These are phyloP conservation scores for Hypoxylon sp. DNA, from an alignment of 2,329 filamentous ascomycete genomes.

Conservation along the genomic window DNA sequence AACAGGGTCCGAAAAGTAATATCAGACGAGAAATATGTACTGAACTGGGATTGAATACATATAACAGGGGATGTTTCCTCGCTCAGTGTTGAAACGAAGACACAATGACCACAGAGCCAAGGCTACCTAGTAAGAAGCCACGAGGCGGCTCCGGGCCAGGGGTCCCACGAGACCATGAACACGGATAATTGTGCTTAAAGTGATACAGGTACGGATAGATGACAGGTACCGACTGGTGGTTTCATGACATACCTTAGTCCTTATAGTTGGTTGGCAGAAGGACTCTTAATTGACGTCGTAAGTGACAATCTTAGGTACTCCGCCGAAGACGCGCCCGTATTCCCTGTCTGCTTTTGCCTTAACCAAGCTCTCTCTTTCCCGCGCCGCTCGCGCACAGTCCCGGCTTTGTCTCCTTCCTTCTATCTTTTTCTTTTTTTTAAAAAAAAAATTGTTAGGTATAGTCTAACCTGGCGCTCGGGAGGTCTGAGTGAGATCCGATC, in stretches of 20 bases:
- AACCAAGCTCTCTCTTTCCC: slow-evolving; percentile 10
- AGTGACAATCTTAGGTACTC: slow-evolving; percentile 50
- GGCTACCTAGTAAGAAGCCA: slow-evolving; percentile 21
- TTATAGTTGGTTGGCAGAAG: slow-evolving; percentile 28
- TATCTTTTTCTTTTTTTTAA: slow-evolving; percentile 6
- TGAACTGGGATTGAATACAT: slow-evolving; percentile 24
- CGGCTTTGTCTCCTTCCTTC: slow-evolving; percentile 11
- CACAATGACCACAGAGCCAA: slow-evolving; percentile 27
- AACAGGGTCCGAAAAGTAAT: slow-evolving; percentile 27
- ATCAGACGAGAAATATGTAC: slow-evolving; percentile 26
- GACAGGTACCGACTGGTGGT: slow-evolving; percentile 28
- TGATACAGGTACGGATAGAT: slow-evolving; percentile 18
- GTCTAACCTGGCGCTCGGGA: slow-evolving; percentile 15
- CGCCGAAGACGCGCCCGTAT: slow-evolving; percentile 37
- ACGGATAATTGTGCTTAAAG: slow-evolving; percentile 31
- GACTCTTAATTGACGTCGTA: slow-evolving; percentile 36
- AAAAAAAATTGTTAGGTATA: not conserved
- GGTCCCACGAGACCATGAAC: slow-evolving; percentile 36
- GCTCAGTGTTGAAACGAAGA: slow-evolving; percentile 35
- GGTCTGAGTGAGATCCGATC: slow-evolving; percentile 24
- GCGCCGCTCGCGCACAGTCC: slow-evolving; percentile 9
- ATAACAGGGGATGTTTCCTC: slow-evolving; percentile 28
- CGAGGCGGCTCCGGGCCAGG: slow-evolving; percentile 39
- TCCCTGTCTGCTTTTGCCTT: slow-evolving; percentile 29
- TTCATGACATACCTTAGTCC: slow-evolving; percentile 40